phyloP scores from a whole-genome alignment of 192 early-diverging fungal genomes.

The Dissophora ornata region DNA sequence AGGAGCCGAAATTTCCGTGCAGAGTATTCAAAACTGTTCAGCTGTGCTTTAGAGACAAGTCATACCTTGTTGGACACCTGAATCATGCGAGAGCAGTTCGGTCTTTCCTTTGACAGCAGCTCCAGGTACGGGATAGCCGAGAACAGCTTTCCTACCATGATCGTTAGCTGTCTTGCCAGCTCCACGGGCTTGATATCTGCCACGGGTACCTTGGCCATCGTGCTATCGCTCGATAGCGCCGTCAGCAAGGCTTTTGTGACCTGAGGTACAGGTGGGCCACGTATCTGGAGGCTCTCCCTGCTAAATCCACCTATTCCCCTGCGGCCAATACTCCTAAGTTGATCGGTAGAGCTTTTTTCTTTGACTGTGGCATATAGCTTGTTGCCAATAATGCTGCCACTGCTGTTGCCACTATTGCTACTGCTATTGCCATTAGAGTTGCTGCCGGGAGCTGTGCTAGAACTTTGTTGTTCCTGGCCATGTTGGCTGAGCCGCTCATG shows the following conservation, averaged over 20 bases:
- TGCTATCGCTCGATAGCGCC: conserved; percentile 20
- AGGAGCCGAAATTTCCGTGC: too few species aligned
- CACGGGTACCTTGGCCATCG: conserved; percentile 55
- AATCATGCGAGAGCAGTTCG: conserved; percentile 59
- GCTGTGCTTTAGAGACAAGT: conserved; percentile 49
- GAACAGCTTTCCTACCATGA: conserved; percentile 79
- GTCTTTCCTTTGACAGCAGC: conserved; percentile 75
- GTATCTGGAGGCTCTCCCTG: conserved; percentile 4
- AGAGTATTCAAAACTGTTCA: conserved; percentile 28
- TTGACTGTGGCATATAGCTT: conserved; percentile 15
- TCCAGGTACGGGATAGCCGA: conserved; percentile 77
- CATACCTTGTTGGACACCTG: conserved; percentile 80
- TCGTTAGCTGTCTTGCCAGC: conserved; percentile 85
- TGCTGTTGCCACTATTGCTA: background rate
- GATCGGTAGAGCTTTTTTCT: conserved; percentile 51
- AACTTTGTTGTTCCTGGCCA: conserved; percentile 5
- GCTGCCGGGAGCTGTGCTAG: background rate
- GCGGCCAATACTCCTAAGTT: conserved; percentile 44
- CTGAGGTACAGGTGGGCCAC: conserved; percentile 28
- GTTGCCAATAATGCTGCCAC: conserved; percentile 2
- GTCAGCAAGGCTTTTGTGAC: conserved; percentile 42
- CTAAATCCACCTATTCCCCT: conserved; percentile 44
- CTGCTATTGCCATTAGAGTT: background rate
- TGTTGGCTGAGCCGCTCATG: too few species aligned
- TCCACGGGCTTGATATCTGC: conserved; percentile 83